Percentiles rank a stretch among this genome's conserved stretches.
Evolutionary conservation across 768 basidiomycete species (phyloP).

Genomic region (Candolleomyces efflorescens): DNA sequence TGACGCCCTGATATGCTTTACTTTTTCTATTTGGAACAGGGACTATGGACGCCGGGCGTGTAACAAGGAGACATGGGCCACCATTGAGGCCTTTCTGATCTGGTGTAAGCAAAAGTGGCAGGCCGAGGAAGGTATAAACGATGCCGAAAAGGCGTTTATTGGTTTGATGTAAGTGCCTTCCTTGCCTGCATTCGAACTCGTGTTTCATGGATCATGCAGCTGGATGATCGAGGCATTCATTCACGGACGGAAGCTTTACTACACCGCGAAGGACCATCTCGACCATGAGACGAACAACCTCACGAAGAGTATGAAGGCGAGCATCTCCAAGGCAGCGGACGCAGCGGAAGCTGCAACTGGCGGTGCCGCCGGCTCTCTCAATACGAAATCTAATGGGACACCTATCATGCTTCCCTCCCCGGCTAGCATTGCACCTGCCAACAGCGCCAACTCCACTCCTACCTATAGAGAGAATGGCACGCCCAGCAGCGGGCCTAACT

Average conservation of each 20-base stretch:
- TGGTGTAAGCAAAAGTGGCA: constrained; percentile 74
- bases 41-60: constrained; percentile 57
- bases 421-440: constrained; percentile 60
- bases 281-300: constrained; percentile 36
- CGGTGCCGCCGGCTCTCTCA: constrained; percentile 23
- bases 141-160: constrained; percentile 60
- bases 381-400: constrained; percentile 39
- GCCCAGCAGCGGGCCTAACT: constrained; percentile 37
- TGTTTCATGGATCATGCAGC: constrained; percentile 40
- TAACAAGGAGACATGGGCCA: constrained; percentile 59
- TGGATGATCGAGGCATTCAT: constrained; percentile 80
- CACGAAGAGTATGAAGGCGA: constrained; percentile 28
- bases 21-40: constrained; percentile 78
- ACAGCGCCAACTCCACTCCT: constrained; percentile 76
- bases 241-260: constrained; percentile 36
- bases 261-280: constrained; percentile 29
- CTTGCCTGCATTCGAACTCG: constrained; percentile 20
- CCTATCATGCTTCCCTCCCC: constrained; percentile 81
- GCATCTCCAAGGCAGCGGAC: constrained; percentile 37
- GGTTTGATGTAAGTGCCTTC: constrained; percentile 70
- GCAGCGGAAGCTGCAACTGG: constrained; percentile 25
- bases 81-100: constrained; percentile 62
- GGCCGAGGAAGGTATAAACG: constrained; percentile 44
- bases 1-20: constrained; percentile 80
- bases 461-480: constrained; percentile 56